These are phyloP conservation scores for Coemansia sp. DNA, from an alignment of 192 early-diverging fungal genomes.

Conservation along the genomic window DNA sequence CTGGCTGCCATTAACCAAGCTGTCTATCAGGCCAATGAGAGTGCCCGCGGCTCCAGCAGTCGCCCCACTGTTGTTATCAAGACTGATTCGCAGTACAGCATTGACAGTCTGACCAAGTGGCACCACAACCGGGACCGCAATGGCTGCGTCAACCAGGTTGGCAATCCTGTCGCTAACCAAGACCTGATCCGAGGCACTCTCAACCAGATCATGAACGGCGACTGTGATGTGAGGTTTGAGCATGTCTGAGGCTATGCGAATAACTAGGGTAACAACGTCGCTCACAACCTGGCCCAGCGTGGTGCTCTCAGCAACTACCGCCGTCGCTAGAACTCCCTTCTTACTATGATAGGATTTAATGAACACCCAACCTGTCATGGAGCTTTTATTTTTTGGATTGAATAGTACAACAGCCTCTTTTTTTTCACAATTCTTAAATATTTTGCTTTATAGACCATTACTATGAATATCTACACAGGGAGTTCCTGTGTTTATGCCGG, in stretches of 20 bases:
- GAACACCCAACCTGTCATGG: not conserved
- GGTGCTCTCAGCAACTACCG: constrained; percentile 2
- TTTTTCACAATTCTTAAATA: not conserved
- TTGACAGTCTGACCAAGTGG: constrained; percentile 23
- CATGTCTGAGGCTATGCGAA: not conserved
- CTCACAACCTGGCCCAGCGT: constrained; percentile 1
- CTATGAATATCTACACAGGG: not conserved
- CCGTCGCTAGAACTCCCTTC: not conserved
- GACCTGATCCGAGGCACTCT: constrained; percentile 13
- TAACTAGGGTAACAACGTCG: constrained; percentile 6
- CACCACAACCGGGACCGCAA: constrained; percentile 22
- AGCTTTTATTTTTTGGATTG: not conserved
- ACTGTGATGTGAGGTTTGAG: constrained; percentile 1
- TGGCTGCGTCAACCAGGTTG: constrained; percentile 1
- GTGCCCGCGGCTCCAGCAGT: not conserved
- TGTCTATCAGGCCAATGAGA: constrained; percentile 1
- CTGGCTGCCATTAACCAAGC: constrained; percentile 23
- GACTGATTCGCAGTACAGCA: constrained; percentile 27
- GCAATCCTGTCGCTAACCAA: constrained; percentile 3
- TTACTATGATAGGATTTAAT: not conserved
- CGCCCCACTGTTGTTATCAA: constrained; percentile 7
- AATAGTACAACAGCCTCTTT: not conserved
- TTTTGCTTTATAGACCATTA: not conserved
- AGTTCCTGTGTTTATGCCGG: not conserved
- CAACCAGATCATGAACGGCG: not conserved